Conservation (phyloP, 192 early-diverging fungal genomes). For the Coemansia sp. region DNA sequence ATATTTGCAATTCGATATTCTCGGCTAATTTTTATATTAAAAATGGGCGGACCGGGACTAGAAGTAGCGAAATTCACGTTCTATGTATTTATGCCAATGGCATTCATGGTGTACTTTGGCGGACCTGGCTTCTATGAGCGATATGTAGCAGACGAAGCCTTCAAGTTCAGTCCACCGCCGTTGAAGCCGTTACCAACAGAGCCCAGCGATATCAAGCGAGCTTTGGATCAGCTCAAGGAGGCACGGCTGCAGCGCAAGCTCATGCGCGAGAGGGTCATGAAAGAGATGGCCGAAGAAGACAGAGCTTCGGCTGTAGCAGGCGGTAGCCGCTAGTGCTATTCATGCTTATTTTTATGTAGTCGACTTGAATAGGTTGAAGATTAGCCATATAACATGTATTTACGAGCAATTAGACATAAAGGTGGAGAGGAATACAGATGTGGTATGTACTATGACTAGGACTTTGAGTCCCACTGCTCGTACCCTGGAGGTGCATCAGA, state of each 20-base stretch:
- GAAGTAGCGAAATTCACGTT: slow-evolving; percentile 53
- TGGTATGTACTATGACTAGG: neutral
- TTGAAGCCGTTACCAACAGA: slow-evolving; percentile 39
- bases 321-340: neutral
- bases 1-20: slow-evolving; percentile 1
- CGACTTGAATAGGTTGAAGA: neutral
- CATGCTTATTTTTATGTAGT: neutral
- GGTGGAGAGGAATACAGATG: neutral
- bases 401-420: neutral
- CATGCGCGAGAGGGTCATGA: slow-evolving; percentile 30
- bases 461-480: slow-evolving; percentile 17
- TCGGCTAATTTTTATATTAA: neutral
- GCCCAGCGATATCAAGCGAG: slow-evolving; percentile 17
- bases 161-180: slow-evolving; percentile 46
- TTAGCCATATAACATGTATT: neutral
- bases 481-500: slow-evolving; percentile 48
- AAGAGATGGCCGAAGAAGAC: slow-evolving; percentile 12
- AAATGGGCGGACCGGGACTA: slow-evolving; percentile 53
- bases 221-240: slow-evolving; percentile 18
- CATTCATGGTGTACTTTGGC: slow-evolving; percentile 57
- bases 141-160: slow-evolving; percentile 51
- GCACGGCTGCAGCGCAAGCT: slow-evolving; percentile 23
- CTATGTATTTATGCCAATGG: slow-evolving; percentile 56
- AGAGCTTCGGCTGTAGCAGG: neutral
- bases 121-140: slow-evolving; percentile 54